Conservation (phyloP, 441 rosid species). For the Omphalea diandra region DNA sequence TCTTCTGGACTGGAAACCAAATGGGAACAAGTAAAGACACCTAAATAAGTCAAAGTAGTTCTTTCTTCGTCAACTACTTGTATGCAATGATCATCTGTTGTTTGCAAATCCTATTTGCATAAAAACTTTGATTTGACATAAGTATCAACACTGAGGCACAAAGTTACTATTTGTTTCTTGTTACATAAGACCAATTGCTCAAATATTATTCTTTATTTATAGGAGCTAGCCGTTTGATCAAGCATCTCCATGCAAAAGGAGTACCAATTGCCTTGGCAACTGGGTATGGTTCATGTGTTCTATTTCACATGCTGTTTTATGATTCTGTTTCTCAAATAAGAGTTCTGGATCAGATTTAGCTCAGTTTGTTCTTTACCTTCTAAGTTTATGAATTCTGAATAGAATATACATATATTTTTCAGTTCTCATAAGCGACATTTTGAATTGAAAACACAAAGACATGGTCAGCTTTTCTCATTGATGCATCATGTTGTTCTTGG, state of each 20-base stretch:
- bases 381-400: background rate
- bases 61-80: background rate
- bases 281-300: slow-evolving; percentile 47
- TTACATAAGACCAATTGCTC: slow-evolving; percentile 5
- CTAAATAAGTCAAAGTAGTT: background rate
- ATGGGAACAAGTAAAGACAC: background rate
- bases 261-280: slow-evolving; percentile 81
- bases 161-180: slow-evolving; percentile 4
- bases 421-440: slow-evolving; percentile 79
- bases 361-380: background rate
- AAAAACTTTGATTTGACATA: background rate
- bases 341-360: background rate
- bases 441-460: slow-evolving; percentile 77
- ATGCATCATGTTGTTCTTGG: slow-evolving; percentile 94
- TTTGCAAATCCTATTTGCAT: background rate
- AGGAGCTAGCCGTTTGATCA: slow-evolving; percentile 79
- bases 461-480: slow-evolving; percentile 71
- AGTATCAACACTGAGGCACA: background rate
- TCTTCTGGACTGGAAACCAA: background rate
- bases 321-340: background rate
- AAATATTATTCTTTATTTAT: background rate
- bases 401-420: slow-evolving; percentile 29
- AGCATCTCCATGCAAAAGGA: slow-evolving; percentile 80
- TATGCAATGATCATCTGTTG: background rate
- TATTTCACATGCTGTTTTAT: slow-evolving; percentile 7